phyloP scores from a whole-genome alignment of 2,329 filamentous ascomycete genomes.

The Talaromyces sp. region DNA sequence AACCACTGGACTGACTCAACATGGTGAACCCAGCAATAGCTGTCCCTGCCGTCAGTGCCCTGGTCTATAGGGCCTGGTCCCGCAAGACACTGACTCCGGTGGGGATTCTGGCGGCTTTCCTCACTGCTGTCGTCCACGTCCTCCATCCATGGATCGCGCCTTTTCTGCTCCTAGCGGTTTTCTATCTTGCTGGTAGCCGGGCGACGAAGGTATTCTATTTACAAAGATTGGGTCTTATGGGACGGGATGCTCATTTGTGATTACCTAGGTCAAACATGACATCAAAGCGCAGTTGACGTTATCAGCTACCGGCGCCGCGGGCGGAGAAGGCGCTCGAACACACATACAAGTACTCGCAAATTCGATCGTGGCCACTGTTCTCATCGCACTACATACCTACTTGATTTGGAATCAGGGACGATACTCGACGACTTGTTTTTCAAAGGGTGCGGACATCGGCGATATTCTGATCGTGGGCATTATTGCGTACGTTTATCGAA shows the following conservation, averaged over 20 bases:
- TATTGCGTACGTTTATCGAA: constrained; percentile 34
- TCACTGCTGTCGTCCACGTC: constrained; percentile 76
- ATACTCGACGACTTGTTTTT: constrained; percentile 36
- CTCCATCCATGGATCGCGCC: constrained; percentile 92
- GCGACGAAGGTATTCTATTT: constrained; percentile 66
- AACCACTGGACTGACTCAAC: background rate
- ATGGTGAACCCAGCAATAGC: constrained; percentile 45
- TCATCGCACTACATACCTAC: constrained; percentile 52
- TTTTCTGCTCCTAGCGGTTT: constrained; percentile 76
- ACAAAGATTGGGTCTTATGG: background rate
- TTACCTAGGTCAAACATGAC: constrained; percentile 71
- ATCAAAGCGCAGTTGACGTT: constrained; percentile 79
- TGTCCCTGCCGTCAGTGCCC: constrained; percentile 49
- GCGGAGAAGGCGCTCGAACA: constrained; percentile 77
- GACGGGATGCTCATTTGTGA: background rate
- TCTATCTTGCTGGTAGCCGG: constrained; percentile 79
- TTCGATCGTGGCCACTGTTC: constrained; percentile 69
- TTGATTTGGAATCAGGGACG: constrained; percentile 31
- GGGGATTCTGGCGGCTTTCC: constrained; percentile 66
- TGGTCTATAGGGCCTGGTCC: constrained; percentile 65
- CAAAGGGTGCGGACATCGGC: constrained; percentile 29
- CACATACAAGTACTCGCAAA: constrained; percentile 90
- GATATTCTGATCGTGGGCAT: constrained; percentile 41
- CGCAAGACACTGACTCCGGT: constrained; percentile 73
- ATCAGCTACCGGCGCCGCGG: constrained; percentile 64